phyloP scores from a whole-genome alignment of 2,329 filamentous ascomycete genomes.

The Seiridium unicorne region DNA sequence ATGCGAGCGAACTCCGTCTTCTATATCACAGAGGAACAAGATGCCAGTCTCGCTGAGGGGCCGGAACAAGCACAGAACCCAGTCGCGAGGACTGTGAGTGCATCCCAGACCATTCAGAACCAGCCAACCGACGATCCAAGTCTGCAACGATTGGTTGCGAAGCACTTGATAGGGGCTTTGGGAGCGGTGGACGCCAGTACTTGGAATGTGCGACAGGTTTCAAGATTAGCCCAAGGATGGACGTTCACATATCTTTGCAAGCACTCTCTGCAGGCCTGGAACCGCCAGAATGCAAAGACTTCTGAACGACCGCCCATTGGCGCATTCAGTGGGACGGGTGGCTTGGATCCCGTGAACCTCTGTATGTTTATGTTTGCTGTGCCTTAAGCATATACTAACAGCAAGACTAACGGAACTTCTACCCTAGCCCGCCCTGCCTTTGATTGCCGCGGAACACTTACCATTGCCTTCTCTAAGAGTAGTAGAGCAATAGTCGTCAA shows the following conservation, averaged over 20 bases:
- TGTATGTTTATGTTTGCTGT: conserved; percentile 30
- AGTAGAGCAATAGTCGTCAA: conserved; percentile 48
- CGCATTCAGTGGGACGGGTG: conserved; percentile 46
- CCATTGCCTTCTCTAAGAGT: conserved; percentile 47
- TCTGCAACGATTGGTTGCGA: conserved; percentile 48
- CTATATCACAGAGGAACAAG: conserved; percentile 34
- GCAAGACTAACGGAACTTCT: background rate
- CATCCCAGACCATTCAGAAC: conserved; percentile 44
- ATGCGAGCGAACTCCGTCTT: conserved; percentile 44
- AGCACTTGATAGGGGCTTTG: conserved; percentile 44
- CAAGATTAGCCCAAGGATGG: conserved; percentile 48
- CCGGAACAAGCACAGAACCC: conserved; percentile 22
- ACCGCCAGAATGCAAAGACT: conserved; percentile 41
- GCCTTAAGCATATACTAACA: background rate
- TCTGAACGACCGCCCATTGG: conserved; percentile 40
- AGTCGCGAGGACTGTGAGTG: conserved; percentile 36
- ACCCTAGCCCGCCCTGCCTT: conserved; percentile 53
- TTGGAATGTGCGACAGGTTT: conserved; percentile 46
- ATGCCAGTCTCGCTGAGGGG: conserved; percentile 32
- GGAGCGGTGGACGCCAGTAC: conserved; percentile 44
- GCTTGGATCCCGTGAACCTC: conserved; percentile 41
- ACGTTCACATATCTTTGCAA: conserved; percentile 53
- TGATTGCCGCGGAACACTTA: conserved; percentile 53
- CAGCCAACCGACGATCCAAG: conserved; percentile 48
- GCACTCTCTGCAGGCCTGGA: conserved; percentile 51